Evolutionary conservation across 1,139 yeast genomes (phyloP), one percentile per base, ranked within the genome.

Genomic region (Candida albicans): DNA sequence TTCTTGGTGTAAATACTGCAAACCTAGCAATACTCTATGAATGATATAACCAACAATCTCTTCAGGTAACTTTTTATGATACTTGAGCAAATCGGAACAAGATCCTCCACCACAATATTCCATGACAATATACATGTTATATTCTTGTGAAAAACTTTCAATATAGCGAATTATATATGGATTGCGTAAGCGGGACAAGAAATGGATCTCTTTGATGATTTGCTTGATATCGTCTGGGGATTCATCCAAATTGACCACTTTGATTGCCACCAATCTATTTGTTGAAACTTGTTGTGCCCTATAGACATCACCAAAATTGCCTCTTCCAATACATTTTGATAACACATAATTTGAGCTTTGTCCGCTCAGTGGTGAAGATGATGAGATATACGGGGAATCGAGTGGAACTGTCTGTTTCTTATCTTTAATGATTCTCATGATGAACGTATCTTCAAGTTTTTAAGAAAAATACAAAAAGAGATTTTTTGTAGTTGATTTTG

Each of bases 51-150:
- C 75, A 4, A 80, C 81, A 12, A 76, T 69, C 3, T 72, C 73
- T 53, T 87, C 96, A 15, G 70, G 70, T 36, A 88, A 62, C 36
- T 64, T 69, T 42, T 74, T 77, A 49, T 71, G 73, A 43, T 70
- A 70, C 52, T 74, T 79, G 30, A 85, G 57, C 49, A 90, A 70
- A 56, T 89, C 96, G 1, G 88, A 77, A 62, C 96, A 87, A 1
- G 96, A 87, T 0, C 96, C 96, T 18, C 95, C 96, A 10, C 91
- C 95, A 64, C 97, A 90, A 59, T 78, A 87, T 59, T 90, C 97
- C 96, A 90, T 87, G 4, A 87, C 85, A 41, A 90, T 87, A 83
- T 91, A 89, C 83, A 90, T 79, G 18, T 80, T 77, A 34, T 79
- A 79, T 43, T 79, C 87, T 41, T 72, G 68, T 9, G 83, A 64